Evolutionary conservation across 805 yeast genomes (phyloP), one percentile per base, ranked within the genome.

Genomic region (Yamadazyma laniorum): DNA sequence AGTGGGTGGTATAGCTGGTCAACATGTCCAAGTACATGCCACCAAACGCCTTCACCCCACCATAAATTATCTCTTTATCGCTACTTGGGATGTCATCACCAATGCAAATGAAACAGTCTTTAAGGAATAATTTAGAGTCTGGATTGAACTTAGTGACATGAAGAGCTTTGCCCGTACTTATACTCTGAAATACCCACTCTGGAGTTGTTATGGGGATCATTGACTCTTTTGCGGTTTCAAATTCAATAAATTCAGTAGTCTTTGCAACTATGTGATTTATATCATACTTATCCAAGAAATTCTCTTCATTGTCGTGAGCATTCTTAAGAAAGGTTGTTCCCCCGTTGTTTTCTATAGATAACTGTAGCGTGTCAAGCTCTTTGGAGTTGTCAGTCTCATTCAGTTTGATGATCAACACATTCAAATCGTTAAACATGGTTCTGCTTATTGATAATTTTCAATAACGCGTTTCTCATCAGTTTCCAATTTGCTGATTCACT

Each of bases 1-100:
- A 69, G 66, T 91, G 97, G 0, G 96, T 86, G 1, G 95, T 85
- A 46, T 74, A 75, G 37, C 74, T 74, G 6, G 87, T 80, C 21
- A 90, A 64, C 8, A 65, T 65, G 43, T 82, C 83, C 28, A 77
- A 63, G 51, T 69, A 79, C 23, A 76, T 80, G 3, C 96, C 98
- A 2, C 97, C 98, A 43, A 85, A 70, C 1, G 85, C 80, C 15
- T 75, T 60, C 2, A 82, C 82, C 0, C 84, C 86, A 5, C 80
- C 81, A 46, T 79, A 74, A 12, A 86, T 69, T n/a, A 76, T 77
- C 39, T 81, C 90, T 32, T 75, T 71, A 45, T 82, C 88, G 3
- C 79, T 78, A 2, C 64, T 65, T 0, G 81, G 71, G 18, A 78
- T 56, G 18, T 77, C 75, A 6, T 85, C 79, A 3, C 71, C 70